Percentiles rank a stretch among this genome's conserved stretches.
Conservation (phyloP, 768 basidiomycete genomes). For the Austroboletus festivus region DNA sequence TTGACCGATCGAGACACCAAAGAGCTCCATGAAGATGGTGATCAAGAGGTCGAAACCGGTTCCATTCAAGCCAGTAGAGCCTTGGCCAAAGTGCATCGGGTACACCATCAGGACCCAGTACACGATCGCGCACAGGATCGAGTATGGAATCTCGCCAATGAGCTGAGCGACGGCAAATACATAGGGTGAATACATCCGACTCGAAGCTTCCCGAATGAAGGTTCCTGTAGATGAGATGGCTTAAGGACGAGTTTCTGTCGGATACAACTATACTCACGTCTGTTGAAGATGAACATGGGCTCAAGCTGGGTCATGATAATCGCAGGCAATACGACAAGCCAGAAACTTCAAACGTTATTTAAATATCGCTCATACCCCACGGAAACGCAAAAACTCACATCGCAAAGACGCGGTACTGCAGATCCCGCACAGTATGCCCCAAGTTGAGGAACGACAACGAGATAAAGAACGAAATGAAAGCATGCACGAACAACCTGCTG, state of each 20-base stretch:
- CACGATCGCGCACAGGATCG: slow-evolving; percentile 60
- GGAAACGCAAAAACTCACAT: slow-evolving; percentile 45
- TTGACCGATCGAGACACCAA: slow-evolving; percentile 71
- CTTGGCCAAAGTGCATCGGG: slow-evolving; percentile 66
- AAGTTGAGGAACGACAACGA: slow-evolving; percentile 80
- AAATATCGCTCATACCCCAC: not conserved
- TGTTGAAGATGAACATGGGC: slow-evolving; percentile 76
- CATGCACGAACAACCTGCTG: slow-evolving; percentile 74
- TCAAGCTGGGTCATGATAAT: slow-evolving; percentile 70
- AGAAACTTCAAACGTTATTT: slow-evolving; percentile 44
- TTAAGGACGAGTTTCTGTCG: not conserved
- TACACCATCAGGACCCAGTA: slow-evolving; percentile 81
- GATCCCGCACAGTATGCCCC: slow-evolving; percentile 56
- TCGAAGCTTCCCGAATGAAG: slow-evolving; percentile 62
- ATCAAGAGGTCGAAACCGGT: slow-evolving; percentile 72
- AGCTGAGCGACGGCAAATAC: slow-evolving; percentile 85
- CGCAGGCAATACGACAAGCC: slow-evolving; percentile 64
- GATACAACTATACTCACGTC: slow-evolving; percentile 40
- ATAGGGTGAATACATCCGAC: slow-evolving; percentile 81
- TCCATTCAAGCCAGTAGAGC: slow-evolving; percentile 54
- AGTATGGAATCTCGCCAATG: slow-evolving; percentile 78
- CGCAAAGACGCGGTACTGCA: slow-evolving; percentile 80
- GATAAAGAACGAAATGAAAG: slow-evolving; percentile 66
- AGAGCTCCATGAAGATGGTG: slow-evolving; percentile 67
- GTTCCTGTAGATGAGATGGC: slow-evolving; percentile 24